Conservation (phyloP, 306 rosid genomes). For the Castanospermum australe region DNA sequence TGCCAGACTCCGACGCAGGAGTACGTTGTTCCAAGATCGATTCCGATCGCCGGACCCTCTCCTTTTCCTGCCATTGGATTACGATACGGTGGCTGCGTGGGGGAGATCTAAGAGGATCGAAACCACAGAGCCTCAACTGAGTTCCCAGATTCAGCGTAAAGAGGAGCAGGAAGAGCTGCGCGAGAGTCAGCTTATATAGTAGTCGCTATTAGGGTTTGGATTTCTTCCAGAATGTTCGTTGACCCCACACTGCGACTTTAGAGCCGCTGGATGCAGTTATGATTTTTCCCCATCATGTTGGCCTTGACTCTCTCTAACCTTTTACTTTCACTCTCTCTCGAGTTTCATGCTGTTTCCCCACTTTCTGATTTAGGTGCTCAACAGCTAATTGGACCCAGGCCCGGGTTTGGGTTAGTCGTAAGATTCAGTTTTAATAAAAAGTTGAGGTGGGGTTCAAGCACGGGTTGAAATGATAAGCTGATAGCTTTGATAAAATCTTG, state of each 20-base stretch:
- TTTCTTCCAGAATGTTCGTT: constrained; percentile 56
- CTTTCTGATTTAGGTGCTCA: no score
- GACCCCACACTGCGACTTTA: neutral
- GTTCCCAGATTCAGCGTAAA: neutral
- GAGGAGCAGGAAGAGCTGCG: neutral
- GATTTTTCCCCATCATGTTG: neutral
- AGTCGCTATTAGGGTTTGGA: constrained; percentile 2
- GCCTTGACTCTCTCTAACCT: neutral
- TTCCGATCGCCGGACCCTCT: constrained; percentile 79
- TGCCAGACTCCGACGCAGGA: constrained; percentile 79
- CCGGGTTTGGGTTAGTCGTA: no score
- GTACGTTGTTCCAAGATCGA: constrained; percentile 73
- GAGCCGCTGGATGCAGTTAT: constrained; percentile 26
- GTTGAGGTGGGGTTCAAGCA: no score
- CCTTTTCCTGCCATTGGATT: constrained; percentile 59
- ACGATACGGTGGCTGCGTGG: neutral
- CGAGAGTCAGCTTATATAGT: constrained; percentile 25
- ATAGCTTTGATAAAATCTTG: no score
- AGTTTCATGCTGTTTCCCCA: no score
- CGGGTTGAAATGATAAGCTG: no score
- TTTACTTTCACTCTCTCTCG: no score
- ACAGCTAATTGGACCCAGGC: no score
- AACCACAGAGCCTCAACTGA: neutral
- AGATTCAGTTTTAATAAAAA: no score
- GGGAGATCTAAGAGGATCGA: neutral